Conservation (phyloP, 2,329 filamentous ascomycete genomes). For the Epichloe festucae region DNA sequence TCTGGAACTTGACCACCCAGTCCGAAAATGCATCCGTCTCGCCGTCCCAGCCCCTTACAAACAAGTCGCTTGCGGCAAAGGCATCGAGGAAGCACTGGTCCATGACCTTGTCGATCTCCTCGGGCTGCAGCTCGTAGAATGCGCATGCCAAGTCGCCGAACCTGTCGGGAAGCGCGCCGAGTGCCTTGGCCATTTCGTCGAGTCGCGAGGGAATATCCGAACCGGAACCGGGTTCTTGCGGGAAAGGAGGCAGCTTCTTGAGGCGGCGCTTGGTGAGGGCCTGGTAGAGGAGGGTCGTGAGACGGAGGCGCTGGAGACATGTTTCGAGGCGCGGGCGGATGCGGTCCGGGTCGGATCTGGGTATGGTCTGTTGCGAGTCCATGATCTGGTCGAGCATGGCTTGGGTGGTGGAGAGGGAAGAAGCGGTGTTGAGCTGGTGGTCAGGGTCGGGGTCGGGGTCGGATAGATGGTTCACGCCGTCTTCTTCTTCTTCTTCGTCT, state of each 20-base stretch:
- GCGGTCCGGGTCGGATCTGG: slow-evolving; percentile 47
- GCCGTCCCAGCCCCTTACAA: slow-evolving; percentile 49
- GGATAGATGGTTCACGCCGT: slow-evolving; percentile 28
- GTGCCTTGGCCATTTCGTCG: slow-evolving; percentile 41
- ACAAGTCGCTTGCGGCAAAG: slow-evolving; percentile 38
- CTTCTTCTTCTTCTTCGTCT: slow-evolving; percentile 15
- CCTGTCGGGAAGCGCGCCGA: slow-evolving; percentile 50
- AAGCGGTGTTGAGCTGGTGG: not conserved
- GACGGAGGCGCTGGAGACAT: slow-evolving; percentile 50
- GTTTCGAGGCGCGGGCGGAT: slow-evolving; percentile 54
- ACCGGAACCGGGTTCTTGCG: slow-evolving; percentile 7
- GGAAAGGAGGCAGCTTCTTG: slow-evolving; percentile 40
- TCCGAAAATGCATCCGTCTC: slow-evolving; percentile 62
- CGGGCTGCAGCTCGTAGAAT: slow-evolving; percentile 57
- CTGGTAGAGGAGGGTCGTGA: slow-evolving; percentile 55
- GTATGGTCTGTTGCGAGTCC: slow-evolving; percentile 46
- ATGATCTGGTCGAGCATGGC: slow-evolving; percentile 57
- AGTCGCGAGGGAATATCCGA: slow-evolving; percentile 27
- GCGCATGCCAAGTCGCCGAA: slow-evolving; percentile 58
- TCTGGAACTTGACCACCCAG: slow-evolving; percentile 53
- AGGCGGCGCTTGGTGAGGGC: slow-evolving; percentile 58
- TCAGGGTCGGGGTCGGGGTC: not conserved
- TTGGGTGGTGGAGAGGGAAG: slow-evolving; percentile 29
- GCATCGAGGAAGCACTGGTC: slow-evolving; percentile 48
- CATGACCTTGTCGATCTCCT: slow-evolving; percentile 45